Evolutionary conservation across 163 green algal species (phyloP), one percentile per base, ranked within the genome.

Genomic region (Smithsoniella earleae): DNA sequence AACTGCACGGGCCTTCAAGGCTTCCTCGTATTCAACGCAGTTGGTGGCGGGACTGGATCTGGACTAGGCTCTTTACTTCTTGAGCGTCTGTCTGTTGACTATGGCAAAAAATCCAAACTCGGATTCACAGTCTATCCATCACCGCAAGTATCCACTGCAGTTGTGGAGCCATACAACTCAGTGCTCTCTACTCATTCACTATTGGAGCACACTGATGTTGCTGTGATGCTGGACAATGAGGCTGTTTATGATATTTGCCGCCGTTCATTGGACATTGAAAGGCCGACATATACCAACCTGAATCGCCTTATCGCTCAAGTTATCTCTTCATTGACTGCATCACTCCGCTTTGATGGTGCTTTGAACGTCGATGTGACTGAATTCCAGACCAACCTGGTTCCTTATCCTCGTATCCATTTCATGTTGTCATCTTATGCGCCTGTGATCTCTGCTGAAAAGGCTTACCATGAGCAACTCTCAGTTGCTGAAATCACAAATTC

Each of bases 71-170:
- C 88, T 8, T 82, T 94, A 46, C 86, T 94, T 66, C 81, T 94
- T 73, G 88, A 94, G 85, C 84, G 88, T 64, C 85, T 94, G 74
- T 88, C 81, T 28, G 88, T 94, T 0, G 88, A 92, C 80, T 89
- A 89, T 76, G 84, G 84, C 75, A 89, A 89, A 79, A 89, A 89
- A 80, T 89, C 84, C 73, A 89, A 89, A 79, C 79, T 89, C 25
- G 81, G 82, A 72, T 89, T 89, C 82, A 86, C 84, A 2, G 73
- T 89, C 13, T 89, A 89, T 75, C 84, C 84, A 18, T 89, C 83
- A 25, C 84, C 84, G 28, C 81, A 87, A 75, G 84, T 89, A 18
- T 89, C 84, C 20, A 89, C 84, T 34, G 78, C 84, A 25, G 84
- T 89, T 13, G 84, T 89, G n/a, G 84, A 89, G 76, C 84, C 84